Evolutionary conservation across 192 early-diverging fungal species (phyloP), one percentile per base, ranked within the genome.

Genomic region (Thamnidium elegans): DNA sequence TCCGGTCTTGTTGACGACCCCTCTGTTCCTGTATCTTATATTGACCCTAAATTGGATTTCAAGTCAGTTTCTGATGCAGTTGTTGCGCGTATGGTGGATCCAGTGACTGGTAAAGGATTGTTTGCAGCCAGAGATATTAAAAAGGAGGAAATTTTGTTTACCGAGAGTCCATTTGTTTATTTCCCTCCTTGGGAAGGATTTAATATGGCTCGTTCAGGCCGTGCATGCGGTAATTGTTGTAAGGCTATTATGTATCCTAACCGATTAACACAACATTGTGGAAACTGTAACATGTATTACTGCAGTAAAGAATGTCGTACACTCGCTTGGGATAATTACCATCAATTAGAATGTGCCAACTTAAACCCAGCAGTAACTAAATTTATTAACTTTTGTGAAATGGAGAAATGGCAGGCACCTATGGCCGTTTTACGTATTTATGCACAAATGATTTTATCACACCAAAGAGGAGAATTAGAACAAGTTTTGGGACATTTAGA

Each of bases 131-230:
- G 73, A 21, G 84, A 84, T 68, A 72, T 86, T 26, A 68, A 65
- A 17, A 78, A 79, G 53, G 78, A 71, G 36, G 76, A 71, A 3
- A 71, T 76, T 0, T 31, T 86, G 10, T 86, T 86, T 55, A 78
- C 73, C 19, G 84, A 86, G 30, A 77, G 79, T 10, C 84, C 84
- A 0, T 82, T 84, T 71, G 67, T 80, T 1, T 86, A 79, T 63
- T 83, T 82, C 46, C 81, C 84, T 7, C 79, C 78, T 1, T 84
- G 82, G 82, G 77, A 83, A 47, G 73, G 74, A n/a, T 80, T 78
- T 60, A 70, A 73, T 56, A 67, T 73, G 62, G 58, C 68, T 7
- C 62, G 71, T 17, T 63, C 66, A 13, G 80, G 81, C 20, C 64
- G 73, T 48, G 82, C 79, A 15, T 86, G 84, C 65, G 80, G 79